Base-by-base conservation (phyloP, 1,139 yeast species). In the Lodderomyces elongisporus region DNA sequence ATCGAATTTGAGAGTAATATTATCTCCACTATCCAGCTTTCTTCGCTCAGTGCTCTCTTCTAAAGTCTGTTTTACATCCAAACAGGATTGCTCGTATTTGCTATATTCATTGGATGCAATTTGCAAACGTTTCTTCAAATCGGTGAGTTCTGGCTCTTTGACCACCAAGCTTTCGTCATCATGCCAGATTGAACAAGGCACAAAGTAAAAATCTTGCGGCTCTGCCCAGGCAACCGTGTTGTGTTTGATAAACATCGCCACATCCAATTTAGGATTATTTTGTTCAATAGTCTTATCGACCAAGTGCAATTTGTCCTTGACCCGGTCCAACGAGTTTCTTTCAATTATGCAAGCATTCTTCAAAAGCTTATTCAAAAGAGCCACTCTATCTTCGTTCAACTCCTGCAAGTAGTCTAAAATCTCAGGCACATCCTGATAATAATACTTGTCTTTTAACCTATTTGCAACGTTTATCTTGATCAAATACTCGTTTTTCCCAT, bases 181-280 rank as follows among this genome's bases (percentile, higher is more conserved):
- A 57, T 89, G 97, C 98, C 98, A 93, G 32, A 93, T 83, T 22
- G 89, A 79, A 26, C 95, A 80, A 1, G 97, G 96, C 44, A 85
- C 74, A 50, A 82, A 93, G 45, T 76, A 73, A 52, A 82, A 85
- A 57, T 91, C 97, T 4, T 64, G 64, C 0, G 97, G 98, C 48
- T 88, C 97, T 31, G 68, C 66, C 96, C 96, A 91, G 23, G 70
- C 71, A 15, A 66, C 50, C 16, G 63, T 39, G 51, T 93, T 93
- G 58, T 93, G 99, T 51, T 88, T 88, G 37, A 88, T 78, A 58
- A 80, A 93, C 97, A 93, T 91, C 24, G 87, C 82, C 1, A 89
- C 74, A 56, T 88, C 96, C 36, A 88, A 63, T 29, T 63, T 63
- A 1, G 95, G 94, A 32, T 72, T 60, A 55, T 93, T 93, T 51